phyloP scores from a whole-genome alignment of 2,329 filamentous ascomycete genomes.

The Geosmithia putterillii region DNA sequence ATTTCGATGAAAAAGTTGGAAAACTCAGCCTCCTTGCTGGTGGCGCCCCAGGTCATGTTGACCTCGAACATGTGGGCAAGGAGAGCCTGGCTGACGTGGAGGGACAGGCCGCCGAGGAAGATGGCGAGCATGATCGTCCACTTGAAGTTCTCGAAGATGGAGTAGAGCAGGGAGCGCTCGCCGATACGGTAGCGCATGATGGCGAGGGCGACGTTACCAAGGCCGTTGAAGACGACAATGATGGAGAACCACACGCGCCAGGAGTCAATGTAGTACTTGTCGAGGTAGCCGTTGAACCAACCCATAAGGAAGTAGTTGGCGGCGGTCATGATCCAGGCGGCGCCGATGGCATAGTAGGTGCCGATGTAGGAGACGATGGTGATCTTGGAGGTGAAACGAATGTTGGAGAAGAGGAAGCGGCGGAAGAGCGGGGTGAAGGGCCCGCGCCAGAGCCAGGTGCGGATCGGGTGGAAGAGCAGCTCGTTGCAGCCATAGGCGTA shows the following conservation, averaged over 20 bases:
- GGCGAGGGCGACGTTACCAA: conserved; percentile 61
- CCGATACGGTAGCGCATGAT: conserved; percentile 61
- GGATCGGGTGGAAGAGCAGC: conserved; percentile 66
- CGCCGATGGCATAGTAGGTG: conserved; percentile 69
- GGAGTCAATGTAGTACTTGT: conserved; percentile 69
- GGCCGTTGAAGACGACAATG: conserved; percentile 64
- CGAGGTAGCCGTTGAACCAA: conserved; percentile 65
- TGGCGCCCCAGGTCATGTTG: conserved; percentile 78
- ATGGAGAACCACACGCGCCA: conserved; percentile 75
- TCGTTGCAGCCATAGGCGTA: conserved; percentile 79
- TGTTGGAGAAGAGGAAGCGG: conserved; percentile 59
- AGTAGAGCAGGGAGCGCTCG: conserved; percentile 45
- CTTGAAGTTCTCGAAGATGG: conserved; percentile 54
- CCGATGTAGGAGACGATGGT: conserved; percentile 68
- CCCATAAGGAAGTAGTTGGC: conserved; percentile 66
- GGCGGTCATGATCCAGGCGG: conserved; percentile 61
- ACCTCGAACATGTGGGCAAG: conserved; percentile 75
- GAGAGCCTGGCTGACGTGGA: conserved; percentile 72
- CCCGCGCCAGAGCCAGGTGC: conserved; percentile 59
- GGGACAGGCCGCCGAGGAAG: conserved; percentile 70
- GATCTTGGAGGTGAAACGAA: conserved; percentile 63
- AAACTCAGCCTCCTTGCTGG: conserved; percentile 69
- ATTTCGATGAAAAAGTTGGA: conserved; percentile 80
- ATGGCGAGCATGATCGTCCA: conserved; percentile 65
- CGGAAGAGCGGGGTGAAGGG: conserved; percentile 73